Evolutionary conservation across 2,329 filamentous ascomycete species (phyloP), one percentile per base, ranked within the genome.

Genomic region (Exophiala calicioides): DNA sequence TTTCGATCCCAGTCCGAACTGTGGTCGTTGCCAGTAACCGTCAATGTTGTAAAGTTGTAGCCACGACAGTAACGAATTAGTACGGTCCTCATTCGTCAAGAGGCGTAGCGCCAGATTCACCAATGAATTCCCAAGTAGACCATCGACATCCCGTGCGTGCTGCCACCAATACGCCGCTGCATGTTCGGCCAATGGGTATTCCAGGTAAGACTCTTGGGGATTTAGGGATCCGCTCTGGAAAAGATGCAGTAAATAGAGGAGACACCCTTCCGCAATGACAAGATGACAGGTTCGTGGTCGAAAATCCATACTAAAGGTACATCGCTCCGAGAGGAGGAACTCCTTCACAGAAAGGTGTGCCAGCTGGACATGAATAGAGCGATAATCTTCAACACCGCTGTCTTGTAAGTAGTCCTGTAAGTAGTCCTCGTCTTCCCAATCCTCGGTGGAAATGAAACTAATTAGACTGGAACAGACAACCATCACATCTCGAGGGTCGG

Each of bases 311-410:
- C 16, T 20, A 19, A 31, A 31, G 5, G 3, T 12, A 35, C 41
- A 40, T 8, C 39, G 30, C 8, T 51, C 27, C 5, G 50, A 50
- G 16, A 33, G 35, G 20, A 61, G 48, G 47, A 60, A 60, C 46
- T 61, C 48, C 27, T 59, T 50, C 16, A 60, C 59, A 21, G 59
- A 61, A 39, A 51, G 56, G 41, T 60, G 59, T 9, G 59, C 52
- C 12, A 61, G 30, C 34, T 44, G 51, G 45, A 58, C 33, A n/a
- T 47, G 32, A 26, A 43, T 44, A 9, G 31, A 26, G 32, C 26
- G 23, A 18, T 10, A 3, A 12, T 37, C 32, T 23, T 24, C 16
- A 16, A 18, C 21, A 12, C 10, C 8, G 13, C 16, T 21, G 12
- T 40, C 24, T 9, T n/a, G 12, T 5, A 21, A 38, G 21, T 5